Base-by-base conservation (phyloP, 2,329 filamentous ascomycete species). In the Microcyclospora pomicola region DNA sequence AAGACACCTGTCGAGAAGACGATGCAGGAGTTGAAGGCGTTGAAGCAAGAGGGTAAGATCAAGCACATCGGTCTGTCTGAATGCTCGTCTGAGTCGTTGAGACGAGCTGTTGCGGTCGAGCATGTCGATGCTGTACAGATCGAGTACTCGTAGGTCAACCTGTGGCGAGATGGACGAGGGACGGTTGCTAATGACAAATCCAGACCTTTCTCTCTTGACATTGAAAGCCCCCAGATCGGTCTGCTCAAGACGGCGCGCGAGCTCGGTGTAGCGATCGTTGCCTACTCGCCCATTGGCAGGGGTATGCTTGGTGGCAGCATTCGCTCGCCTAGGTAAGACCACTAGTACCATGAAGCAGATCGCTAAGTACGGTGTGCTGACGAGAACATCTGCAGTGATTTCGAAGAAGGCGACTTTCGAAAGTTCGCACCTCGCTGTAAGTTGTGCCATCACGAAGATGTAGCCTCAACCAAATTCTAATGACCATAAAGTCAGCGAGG, bases 271-370 rank as follows among this genome's bases (percentile, higher is more conserved):
- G 60, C 71, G 1, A 58, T 73, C 5, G 64, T 80, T 2, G 67
- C 71, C 2, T 77, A 75, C 56, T 68, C 66, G 12, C 75, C 75
- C 2, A 64, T 80, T 2, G 73, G 73, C 33, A 65, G 73, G 1
- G 75, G 75, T 9, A 55, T 79, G 42, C 49, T 80, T 15, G 68
- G 70, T 0, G 72, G 73, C 2, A 52, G 55, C 5, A 65, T 70
- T 50, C 61, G 61, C 31, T 63, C 59, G 2, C 52, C 49, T 0
- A 59, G 60, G 12, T 24, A 24, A 24, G 19, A 7, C 4, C 4
- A 7, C 19, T 24, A 4, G 19, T 7, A 24, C 19, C 19, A 24
- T 24, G 19, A 24, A n/a, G n/a, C 19, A 24, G 4, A 7, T 24
- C 19, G n/a, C n/a, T n/a, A 24, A 24, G 7, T 4, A 7, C 19